These are phyloP conservation scores for Penicillium sp. DNA, from an alignment of 2,329 filamentous ascomycete species.

Conservation along the genomic window DNA sequence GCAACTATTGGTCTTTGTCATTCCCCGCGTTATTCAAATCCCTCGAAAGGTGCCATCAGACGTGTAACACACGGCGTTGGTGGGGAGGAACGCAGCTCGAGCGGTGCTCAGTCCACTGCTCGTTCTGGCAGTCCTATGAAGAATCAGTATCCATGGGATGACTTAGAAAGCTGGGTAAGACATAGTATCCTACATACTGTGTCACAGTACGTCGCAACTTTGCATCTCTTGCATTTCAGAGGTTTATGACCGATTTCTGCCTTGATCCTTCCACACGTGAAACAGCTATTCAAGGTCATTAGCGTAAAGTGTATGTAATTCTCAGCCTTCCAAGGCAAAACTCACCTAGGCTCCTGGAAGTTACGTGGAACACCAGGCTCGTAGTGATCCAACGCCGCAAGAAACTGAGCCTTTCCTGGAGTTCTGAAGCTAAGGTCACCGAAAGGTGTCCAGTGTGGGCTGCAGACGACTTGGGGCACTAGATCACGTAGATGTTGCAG, in stretches of 20 bases:
- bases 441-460: background rate
- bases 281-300: background rate
- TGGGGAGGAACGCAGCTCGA: background rate
- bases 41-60: background rate
- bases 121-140: background rate
- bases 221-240: background rate
- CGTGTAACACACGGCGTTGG: background rate
- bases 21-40: background rate
- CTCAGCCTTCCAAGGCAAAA: background rate
- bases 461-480: background rate
- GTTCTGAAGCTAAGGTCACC: background rate
- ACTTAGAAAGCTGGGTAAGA: no score
- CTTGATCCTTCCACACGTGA: conserved; percentile 3
- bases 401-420: conserved; percentile 6
- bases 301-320: background rate
- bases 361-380: conserved; percentile 1
- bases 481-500: background rate
- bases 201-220: background rate
- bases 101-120: background rate
- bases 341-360: conserved; percentile 1
- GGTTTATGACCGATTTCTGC: background rate
- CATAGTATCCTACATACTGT: background rate
- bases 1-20: no score
- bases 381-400: conserved; percentile 5
- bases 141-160: background rate